phyloP scores from a whole-genome alignment of 495 filamentous ascomycete genomes.

The Cairneyella variabilis region DNA sequence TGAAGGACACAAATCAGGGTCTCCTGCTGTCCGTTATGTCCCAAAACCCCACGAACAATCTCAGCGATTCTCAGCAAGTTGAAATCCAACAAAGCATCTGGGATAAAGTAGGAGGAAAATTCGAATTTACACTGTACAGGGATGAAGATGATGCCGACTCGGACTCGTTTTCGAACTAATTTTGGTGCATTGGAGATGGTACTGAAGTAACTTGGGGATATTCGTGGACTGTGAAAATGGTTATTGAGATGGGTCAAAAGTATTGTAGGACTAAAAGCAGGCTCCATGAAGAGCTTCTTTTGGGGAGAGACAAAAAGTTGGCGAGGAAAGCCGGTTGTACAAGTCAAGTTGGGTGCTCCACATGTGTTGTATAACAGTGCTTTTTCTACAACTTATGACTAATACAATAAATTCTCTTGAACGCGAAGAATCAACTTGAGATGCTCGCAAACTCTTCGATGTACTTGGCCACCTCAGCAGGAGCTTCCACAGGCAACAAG shows the following conservation, averaged over 20 bases:
- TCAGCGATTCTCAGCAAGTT: constrained; percentile 33
- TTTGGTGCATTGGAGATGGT: neutral
- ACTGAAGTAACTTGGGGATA: no score
- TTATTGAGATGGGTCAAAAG: no score
- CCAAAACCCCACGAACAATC: constrained; percentile 28
- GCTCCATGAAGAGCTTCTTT: no score
- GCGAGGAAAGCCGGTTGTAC: neutral
- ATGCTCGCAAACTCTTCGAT: constrained; percentile 13
- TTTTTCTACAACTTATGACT: neutral
- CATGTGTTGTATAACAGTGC: neutral
- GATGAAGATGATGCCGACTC: constrained; percentile 32
- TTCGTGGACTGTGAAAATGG: no score
- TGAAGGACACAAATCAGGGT: constrained; percentile 29
- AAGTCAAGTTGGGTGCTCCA: neutral
- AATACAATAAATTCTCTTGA: no score
- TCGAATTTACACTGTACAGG: constrained; percentile 37
- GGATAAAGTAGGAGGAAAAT: constrained; percentile 35
- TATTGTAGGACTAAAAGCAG: no score
- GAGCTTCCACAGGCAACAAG: constrained; percentile 21
- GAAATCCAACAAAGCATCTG: constrained; percentile 35
- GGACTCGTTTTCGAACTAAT: constrained; percentile 30
- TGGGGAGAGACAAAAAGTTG: neutral
- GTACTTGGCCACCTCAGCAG: neutral
- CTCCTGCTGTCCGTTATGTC: constrained; percentile 38
- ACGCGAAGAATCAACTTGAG: no score